Evolutionary conservation across 257 asterid genomes (phyloP), one percentile per base, ranked within the genome.

Genomic region (Capsicum pubescens): DNA sequence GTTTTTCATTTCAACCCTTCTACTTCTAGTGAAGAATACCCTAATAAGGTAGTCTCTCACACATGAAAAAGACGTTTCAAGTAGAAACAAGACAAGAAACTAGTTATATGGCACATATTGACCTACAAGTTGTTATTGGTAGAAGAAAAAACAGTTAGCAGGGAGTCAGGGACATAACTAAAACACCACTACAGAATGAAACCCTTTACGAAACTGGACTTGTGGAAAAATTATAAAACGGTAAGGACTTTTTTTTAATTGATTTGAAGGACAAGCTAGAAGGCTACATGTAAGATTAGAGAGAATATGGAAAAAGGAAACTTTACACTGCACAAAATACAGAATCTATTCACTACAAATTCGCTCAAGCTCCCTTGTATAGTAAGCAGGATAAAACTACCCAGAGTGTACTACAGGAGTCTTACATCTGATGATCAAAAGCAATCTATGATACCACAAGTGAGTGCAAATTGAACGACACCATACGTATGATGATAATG

Each of bases 1-100:
- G 46, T 76, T 76, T 76, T 55, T 76, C 81, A 13, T 76, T 76
- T 76, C 80, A 72, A 48, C 48, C 60, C 81, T 52, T 76, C 48
- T 76, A 52, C 46, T 21, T 76, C 81, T 0, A 17, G 46, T 21
- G 81, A 61, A 74, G 61, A 19, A 74, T 50, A 74, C 26, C 21
- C 61, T 74, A 12, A 32, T 52, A 50, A 74, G 44, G 44, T 26
- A 74, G 46, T 26, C 32, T 74, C 14, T 52, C 81, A 50, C 44
- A 3, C 5, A 2, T 74, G 46, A 19, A 52, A 69, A 50, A 74
- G 57, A 74, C 21, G 12, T 74, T 42, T 21, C 52, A 19, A 21
- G 46, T 16, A 3, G 44, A 72, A 74, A 61, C 81, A 50, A 14
- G 81, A 74, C 60, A 50, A 74, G 26, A 54, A 35, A 50, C 81